Conservation (phyloP, 2,329 filamentous ascomycete genomes). For the Cryphonectria japonica region DNA sequence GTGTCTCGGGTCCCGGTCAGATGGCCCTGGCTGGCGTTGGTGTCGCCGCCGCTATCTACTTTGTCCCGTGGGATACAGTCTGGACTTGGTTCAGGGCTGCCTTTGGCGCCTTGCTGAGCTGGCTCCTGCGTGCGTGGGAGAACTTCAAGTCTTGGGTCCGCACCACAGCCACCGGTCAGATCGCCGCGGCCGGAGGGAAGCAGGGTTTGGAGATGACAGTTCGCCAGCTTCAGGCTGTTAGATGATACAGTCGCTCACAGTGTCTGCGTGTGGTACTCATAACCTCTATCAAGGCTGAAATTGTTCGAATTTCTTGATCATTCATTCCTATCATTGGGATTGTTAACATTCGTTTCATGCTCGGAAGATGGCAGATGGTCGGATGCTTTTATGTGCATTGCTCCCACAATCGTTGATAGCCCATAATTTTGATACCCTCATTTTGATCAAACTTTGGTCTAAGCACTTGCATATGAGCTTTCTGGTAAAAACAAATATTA, state of each 20-base stretch:
- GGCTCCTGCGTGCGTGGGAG: slow-evolving; percentile 26
- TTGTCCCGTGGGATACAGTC: slow-evolving; percentile 28
- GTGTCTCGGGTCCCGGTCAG: slow-evolving; percentile 25
- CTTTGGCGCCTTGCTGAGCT: slow-evolving; percentile 21
- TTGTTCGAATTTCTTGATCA: not conserved
- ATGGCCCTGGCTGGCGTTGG: slow-evolving; percentile 24
- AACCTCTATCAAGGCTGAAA: not conserved
- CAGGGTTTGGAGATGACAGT: slow-evolving; percentile 15
- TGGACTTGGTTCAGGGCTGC: slow-evolving; percentile 27
- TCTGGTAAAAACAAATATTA: no score
- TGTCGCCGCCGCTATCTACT: slow-evolving; percentile 24
- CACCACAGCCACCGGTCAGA: slow-evolving; percentile 4
- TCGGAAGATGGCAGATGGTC: not conserved
- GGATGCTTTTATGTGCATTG: not conserved
- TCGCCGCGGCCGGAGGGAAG: slow-evolving; percentile 6
- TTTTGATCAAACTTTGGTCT: not conserved
- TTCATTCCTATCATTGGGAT: not conserved
- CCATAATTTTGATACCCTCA: not conserved
- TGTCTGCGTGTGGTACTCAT: not conserved
- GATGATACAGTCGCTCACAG: not conserved
- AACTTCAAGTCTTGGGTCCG: slow-evolving; percentile 27
- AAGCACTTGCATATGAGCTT: not conserved
- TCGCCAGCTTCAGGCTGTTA: not conserved
- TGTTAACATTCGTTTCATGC: not conserved
- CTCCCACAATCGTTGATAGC: not conserved